A percentile compares a stretch with the other conserved stretches of the same genome.
phyloP scores from a whole-genome alignment of 768 basidiomycete genomes.

The Suillus subaureus region DNA sequence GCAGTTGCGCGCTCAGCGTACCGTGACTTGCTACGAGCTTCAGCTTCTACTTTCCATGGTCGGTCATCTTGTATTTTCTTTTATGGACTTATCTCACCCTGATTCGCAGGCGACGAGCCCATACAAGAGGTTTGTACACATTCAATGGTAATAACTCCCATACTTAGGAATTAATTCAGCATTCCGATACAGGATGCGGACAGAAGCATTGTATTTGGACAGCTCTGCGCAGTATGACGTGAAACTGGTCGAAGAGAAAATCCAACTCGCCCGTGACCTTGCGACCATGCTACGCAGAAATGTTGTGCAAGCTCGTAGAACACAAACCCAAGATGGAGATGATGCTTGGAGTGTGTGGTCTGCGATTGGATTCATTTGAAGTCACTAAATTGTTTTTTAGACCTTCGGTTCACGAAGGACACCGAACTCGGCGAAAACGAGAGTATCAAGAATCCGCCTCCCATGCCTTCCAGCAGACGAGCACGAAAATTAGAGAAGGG shows the following conservation, averaged over 20 bases:
- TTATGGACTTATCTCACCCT: slow-evolving; percentile 1
- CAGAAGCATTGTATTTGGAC: slow-evolving; percentile 47
- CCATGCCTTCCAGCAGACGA: slow-evolving; percentile 49
- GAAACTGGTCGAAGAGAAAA: slow-evolving; percentile 52
- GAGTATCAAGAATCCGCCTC: slow-evolving; percentile 63
- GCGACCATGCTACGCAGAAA: slow-evolving; percentile 77
- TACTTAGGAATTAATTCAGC: slow-evolving; percentile 41
- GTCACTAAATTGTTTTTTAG: slow-evolving; percentile 39
- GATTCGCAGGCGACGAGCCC: slow-evolving; percentile 51
- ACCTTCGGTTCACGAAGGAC: slow-evolving; percentile 70
- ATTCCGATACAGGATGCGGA: slow-evolving; percentile 71
- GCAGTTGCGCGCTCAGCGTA: slow-evolving; percentile 77
- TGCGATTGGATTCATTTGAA: background rate
- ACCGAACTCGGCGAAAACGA: slow-evolving; percentile 90
- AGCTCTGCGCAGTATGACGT: slow-evolving; percentile 46
- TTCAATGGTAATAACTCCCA: background rate
- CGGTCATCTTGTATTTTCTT: slow-evolving; percentile 11
- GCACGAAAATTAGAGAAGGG: slow-evolving; percentile 46
- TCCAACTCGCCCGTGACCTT: slow-evolving; percentile 66
- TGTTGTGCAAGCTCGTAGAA: slow-evolving; percentile 76
- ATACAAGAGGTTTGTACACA: slow-evolving; percentile 51
- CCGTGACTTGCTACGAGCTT: slow-evolving; percentile 67
- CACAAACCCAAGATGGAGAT: slow-evolving; percentile 35
- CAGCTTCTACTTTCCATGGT: slow-evolving; percentile 69
- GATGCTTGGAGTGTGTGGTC: slow-evolving; percentile 60